phyloP scores from a whole-genome alignment of 257 asterid genomes.

The Nicotiana tomentosiformis region DNA sequence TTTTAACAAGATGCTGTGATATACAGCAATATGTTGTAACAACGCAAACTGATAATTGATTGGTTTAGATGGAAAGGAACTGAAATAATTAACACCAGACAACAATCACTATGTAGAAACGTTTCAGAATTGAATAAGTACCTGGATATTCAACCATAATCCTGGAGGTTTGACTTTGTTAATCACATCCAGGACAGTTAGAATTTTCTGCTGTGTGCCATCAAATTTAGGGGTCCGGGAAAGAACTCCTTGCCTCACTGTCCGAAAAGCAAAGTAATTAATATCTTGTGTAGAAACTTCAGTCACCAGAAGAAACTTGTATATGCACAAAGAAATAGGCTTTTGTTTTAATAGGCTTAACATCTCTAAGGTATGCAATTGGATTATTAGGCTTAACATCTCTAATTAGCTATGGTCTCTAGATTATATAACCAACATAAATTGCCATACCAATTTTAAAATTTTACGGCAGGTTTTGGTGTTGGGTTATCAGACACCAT shows the following conservation, averaged over 20 bases:
- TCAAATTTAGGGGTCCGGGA: conserved; percentile 42
- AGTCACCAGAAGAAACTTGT: background rate
- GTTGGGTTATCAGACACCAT: background rate
- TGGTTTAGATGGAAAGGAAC: background rate
- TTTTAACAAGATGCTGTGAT: background rate
- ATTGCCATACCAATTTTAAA: background rate
- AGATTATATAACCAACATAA: background rate
- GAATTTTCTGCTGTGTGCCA: conserved; percentile 29
- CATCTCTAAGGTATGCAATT: background rate
- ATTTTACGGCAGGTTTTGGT: background rate
- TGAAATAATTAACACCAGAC: background rate
- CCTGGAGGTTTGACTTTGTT: conserved; percentile 29
- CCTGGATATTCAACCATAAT: conserved; percentile 73
- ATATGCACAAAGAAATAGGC: background rate
- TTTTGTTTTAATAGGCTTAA: background rate
- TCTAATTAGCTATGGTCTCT: background rate
- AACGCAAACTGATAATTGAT: background rate
- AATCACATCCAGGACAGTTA: conserved; percentile 34
- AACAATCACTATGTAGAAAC: background rate
- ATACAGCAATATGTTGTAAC: background rate
- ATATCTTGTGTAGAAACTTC: background rate
- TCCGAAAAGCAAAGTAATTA: conserved; percentile 14
- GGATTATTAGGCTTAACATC: background rate
- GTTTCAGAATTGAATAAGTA: conserved; percentile 10
- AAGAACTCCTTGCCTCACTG: conserved; percentile 56